Evolutionary conservation across 192 early-diverging fungal species (phyloP).

Genomic region (Podila epicladia): DNA sequence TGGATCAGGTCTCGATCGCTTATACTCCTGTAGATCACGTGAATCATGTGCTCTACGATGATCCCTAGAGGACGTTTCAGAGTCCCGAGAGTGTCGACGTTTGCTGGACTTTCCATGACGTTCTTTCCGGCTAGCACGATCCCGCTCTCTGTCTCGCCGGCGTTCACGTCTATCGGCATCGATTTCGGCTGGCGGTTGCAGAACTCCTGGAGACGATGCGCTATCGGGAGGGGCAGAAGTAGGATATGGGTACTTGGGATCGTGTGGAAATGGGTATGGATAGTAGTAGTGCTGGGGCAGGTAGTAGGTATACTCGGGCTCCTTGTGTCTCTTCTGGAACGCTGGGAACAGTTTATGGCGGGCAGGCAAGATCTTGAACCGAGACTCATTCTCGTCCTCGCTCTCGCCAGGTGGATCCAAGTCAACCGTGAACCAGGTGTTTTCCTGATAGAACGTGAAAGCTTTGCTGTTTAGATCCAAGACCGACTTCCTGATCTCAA

Average conservation of each 20-base stretch:
- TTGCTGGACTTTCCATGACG: conserved; percentile 31
- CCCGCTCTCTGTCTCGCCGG: conserved; percentile 20
- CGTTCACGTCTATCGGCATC: not conserved
- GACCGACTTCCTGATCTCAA: conserved; percentile 33
- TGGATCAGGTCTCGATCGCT: conserved; percentile 25
- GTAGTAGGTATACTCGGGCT: not conserved
- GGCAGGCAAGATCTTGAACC: conserved; percentile 33
- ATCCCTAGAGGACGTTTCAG: conserved; percentile 11
- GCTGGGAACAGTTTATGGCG: conserved; percentile 39
- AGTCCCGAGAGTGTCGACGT: conserved; percentile 25
- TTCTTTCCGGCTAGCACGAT: conserved; percentile 5
- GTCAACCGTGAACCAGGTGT: conserved; percentile 49
- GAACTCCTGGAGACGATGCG: not conserved
- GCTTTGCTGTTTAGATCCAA: conserved; percentile 45
- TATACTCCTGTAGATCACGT: conserved; percentile 3
- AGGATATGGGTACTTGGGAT: not conserved
- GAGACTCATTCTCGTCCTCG: conserved; percentile 28
- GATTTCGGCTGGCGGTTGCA: conserved; percentile 1
- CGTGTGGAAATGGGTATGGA: conserved; percentile 8
- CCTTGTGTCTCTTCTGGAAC: conserved; percentile 17
- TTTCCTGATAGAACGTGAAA: conserved; percentile 48
- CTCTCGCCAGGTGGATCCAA: conserved; percentile 25
- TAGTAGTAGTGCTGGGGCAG: conserved; percentile 22
- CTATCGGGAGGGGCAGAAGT: not conserved
- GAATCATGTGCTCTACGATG: not conserved